A percentile compares a stretch with the other conserved stretches of the same genome.
Conservation (phyloP, 805 yeast genomes). For the Candida nitratophila region DNA sequence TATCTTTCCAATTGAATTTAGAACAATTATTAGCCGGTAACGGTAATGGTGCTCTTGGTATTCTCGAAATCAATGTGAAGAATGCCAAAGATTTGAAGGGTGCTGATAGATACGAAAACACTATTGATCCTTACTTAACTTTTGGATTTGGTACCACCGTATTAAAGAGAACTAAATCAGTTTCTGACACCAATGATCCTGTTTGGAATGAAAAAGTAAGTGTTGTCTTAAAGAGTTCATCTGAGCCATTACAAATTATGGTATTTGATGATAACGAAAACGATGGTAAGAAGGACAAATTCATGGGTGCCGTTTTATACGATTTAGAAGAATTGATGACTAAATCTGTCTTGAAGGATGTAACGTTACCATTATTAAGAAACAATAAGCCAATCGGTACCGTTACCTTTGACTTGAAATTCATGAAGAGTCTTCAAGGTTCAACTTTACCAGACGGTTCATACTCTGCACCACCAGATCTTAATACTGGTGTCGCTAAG, state of each 20-base stretch:
- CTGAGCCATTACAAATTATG: conserved; percentile 74
- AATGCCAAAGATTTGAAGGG: conserved; percentile 65
- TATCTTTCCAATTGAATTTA: conserved; percentile 86
- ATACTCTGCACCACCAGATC: conserved; percentile 77
- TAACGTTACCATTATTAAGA: conserved; percentile 55
- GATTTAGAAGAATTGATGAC: conserved; percentile 62
- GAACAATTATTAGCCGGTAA: conserved; percentile 86
- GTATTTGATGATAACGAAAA: conserved; percentile 61
- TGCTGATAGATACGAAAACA: conserved; percentile 62
- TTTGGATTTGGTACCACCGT: conserved; percentile 54
- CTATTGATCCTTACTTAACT: conserved; percentile 84
- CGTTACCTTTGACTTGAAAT: conserved; percentile 61
- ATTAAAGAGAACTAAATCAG: conserved; percentile 63
- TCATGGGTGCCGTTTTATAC: conserved; percentile 68
- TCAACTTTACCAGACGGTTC: conserved; percentile 72
- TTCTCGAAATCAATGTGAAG: conserved; percentile 61
- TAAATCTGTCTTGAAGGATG: conserved; percentile 40
- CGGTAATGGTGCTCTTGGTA: conserved; percentile 82
- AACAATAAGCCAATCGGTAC: conserved; percentile 83
- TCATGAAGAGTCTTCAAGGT: conserved; percentile 66
- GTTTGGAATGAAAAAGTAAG: conserved; percentile 77
- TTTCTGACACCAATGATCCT: conserved; percentile 63
- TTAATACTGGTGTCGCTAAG: conserved; percentile 86
- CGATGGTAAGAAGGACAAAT: conserved; percentile 67
- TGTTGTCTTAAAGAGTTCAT: conserved; percentile 62